Conservation (phyloP, 2,329 filamentous ascomycete genomes). For the Colletotrichum chlorophyti region DNA sequence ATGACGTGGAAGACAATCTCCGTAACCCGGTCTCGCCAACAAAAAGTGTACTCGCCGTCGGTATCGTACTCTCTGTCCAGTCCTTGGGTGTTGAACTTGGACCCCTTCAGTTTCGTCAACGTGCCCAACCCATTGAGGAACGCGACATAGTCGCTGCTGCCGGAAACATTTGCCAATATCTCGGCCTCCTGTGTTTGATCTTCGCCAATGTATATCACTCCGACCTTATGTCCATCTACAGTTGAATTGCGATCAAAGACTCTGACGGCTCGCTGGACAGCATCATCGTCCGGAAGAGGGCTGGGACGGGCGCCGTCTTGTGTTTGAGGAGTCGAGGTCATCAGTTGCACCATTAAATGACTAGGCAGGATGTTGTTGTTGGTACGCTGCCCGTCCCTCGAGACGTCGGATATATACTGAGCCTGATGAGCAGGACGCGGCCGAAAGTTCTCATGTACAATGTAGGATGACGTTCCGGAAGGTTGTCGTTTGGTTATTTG, state of each 20-base stretch:
- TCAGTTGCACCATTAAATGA: constrained; percentile 73
- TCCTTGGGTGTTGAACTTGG: constrained; percentile 91
- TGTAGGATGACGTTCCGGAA: constrained; percentile 69
- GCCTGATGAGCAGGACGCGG: constrained; percentile 64
- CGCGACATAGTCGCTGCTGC: constrained; percentile 85
- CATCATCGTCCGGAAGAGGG: constrained; percentile 74
- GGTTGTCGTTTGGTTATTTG: constrained; percentile 76
- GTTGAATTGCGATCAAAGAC: constrained; percentile 87
- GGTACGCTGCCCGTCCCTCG: constrained; percentile 58
- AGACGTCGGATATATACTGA: constrained; percentile 53
- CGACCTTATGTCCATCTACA: constrained; percentile 94
- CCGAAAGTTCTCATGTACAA: constrained; percentile 64
- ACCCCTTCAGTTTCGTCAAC: constrained; percentile 79
- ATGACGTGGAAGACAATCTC: constrained; percentile 96
- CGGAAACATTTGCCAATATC: constrained; percentile 85
- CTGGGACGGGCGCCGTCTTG: constrained; percentile 72
- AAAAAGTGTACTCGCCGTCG: constrained; percentile 89
- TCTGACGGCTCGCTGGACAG: constrained; percentile 75
- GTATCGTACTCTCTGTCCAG: constrained; percentile 78
- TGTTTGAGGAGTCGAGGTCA: constrained; percentile 67
- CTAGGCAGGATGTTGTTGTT: constrained; percentile 73
- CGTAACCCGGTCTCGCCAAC: constrained; percentile 93
- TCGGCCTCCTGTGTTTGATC: constrained; percentile 83
- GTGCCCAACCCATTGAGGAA: constrained; percentile 86
- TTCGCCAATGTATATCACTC: constrained; percentile 91